Percentiles rank a stretch among this genome's conserved stretches.
Evolutionary conservation across 2,329 filamentous ascomycete species (phyloP).

Genomic region (Hypoxylon sp.): DNA sequence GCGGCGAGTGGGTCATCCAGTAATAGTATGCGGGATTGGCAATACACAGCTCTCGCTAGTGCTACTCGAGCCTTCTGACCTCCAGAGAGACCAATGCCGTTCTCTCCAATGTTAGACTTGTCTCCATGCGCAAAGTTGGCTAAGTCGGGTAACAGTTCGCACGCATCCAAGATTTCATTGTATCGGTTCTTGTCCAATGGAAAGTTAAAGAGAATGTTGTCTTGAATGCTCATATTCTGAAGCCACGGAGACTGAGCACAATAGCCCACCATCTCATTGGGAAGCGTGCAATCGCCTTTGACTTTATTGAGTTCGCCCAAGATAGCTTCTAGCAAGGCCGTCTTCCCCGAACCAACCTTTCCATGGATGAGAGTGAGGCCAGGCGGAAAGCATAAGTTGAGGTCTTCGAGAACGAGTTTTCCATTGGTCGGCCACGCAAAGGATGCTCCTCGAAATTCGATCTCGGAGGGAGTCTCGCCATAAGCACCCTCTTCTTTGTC

Average conservation of each 20-base stretch:
- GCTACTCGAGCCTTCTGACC: conserved; percentile 75
- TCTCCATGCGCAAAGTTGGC: conserved; percentile 71
- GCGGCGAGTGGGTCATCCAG: conserved; percentile 76
- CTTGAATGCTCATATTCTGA: conserved; percentile 75
- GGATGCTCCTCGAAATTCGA: conserved; percentile 74
- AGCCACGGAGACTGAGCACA: conserved; percentile 75
- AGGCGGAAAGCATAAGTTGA: conserved; percentile 63
- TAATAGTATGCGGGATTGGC: conserved; percentile 68
- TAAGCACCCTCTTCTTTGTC: conserved; percentile 73
- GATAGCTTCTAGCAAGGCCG: conserved; percentile 71
- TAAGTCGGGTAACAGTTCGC: conserved; percentile 70
- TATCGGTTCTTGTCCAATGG: conserved; percentile 70
- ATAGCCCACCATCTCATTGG: conserved; percentile 68
- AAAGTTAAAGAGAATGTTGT: conserved; percentile 76
- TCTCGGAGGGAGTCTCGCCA: conserved; percentile 57
- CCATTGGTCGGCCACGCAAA: conserved; percentile 84
- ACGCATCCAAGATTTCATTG: conserved; percentile 72
- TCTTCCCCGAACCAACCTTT: conserved; percentile 74
- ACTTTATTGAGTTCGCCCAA: conserved; percentile 77
- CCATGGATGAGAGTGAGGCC: conserved; percentile 72
- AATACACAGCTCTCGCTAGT: conserved; percentile 74
- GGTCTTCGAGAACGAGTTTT: conserved; percentile 64
- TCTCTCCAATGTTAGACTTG: conserved; percentile 72
- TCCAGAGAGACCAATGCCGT: conserved; percentile 74
- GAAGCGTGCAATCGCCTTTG: conserved; percentile 64